Percentiles rank a stretch among this genome's conserved stretches.
phyloP scores from a whole-genome alignment of 1,284 basidiomycete genomes.

The Ustanciosporium gigantosporum region DNA sequence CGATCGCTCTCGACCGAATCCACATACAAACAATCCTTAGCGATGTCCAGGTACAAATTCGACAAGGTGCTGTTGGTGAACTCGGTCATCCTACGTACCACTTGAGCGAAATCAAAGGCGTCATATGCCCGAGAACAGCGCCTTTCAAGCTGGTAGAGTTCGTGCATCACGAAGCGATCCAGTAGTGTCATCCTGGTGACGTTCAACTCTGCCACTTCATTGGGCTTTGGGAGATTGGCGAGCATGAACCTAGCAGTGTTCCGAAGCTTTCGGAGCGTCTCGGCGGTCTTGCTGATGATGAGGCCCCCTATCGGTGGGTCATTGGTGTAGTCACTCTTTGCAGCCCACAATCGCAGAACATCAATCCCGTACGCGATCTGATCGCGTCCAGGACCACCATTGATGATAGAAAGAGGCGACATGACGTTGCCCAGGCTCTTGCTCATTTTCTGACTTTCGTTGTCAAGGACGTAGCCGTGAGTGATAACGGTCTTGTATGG shows the following conservation, averaged over 20 bases:
- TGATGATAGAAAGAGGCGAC: conserved; percentile 78
- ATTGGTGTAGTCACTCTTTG: conserved; percentile 84
- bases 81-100: conserved; percentile 62
- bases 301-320: conserved; percentile 84
- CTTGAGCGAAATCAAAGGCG: conserved; percentile 78
- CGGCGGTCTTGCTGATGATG: conserved; percentile 76
- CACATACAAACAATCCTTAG: conserved; percentile 88
- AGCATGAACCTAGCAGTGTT: conserved; percentile 88
- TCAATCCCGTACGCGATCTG: conserved; percentile 83
- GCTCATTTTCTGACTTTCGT: conserved; percentile 94
- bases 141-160: conserved; percentile 75
- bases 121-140: conserved; percentile 73
- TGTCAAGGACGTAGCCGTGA: conserved; percentile 95
- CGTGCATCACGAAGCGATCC: conserved; percentile 77
- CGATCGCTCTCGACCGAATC: conserved; percentile 66
- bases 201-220: conserved; percentile 7
- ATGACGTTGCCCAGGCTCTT: conserved; percentile 93
- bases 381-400: conserved; percentile 70
- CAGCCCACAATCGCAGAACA: conserved; percentile 86
- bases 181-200: conserved; percentile 24
- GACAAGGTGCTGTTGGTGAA: conserved; percentile 67
- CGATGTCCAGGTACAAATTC: conserved; percentile 80
- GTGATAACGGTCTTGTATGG: conserved; percentile 87
- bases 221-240: conserved; percentile 67
- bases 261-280: conserved; percentile 81